Conservation (phyloP, 139 green algal species). For the Chlamydomonas urium region DNA sequence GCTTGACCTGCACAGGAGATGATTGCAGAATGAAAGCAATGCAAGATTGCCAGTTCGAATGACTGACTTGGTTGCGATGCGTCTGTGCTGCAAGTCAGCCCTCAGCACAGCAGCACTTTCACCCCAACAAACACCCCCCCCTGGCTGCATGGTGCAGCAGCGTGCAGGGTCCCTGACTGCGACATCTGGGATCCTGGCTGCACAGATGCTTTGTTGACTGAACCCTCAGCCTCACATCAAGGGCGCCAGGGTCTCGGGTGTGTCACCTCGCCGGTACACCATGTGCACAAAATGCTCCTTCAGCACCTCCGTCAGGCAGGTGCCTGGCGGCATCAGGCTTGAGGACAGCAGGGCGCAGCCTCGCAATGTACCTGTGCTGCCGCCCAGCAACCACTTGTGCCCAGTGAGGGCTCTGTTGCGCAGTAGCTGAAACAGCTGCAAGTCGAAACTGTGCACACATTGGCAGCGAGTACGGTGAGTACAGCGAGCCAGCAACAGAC, state of each 20-base stretch:
- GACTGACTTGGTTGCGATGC: background rate
- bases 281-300: conserved; percentile 2
- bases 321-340: background rate
- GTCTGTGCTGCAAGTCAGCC: background rate
- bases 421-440: background rate
- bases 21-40: background rate
- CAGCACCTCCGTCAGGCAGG: background rate
- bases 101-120: too few relatives aligned
- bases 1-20: background rate
- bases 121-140: too few relatives aligned
- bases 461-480: background rate
- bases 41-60: background rate
- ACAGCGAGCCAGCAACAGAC: background rate
- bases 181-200: too few relatives aligned
- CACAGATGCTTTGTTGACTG: background rate
- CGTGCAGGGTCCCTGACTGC: too few relatives aligned
- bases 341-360: conserved; percentile 8
- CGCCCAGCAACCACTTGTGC: conserved; percentile 6
- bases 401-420: background rate
- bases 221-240: conserved; percentile 13
- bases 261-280: conserved; percentile 16
- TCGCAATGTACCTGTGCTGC: conserved; percentile 2
- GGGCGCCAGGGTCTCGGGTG: background rate
- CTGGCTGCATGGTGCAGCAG: too few relatives aligned
- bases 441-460: conserved; percentile 3